Percentiles rank a stretch among this genome's conserved stretches.
Conservation (phyloP, 129 eudicot genomes). For the Flaveria ramosissima region DNA sequence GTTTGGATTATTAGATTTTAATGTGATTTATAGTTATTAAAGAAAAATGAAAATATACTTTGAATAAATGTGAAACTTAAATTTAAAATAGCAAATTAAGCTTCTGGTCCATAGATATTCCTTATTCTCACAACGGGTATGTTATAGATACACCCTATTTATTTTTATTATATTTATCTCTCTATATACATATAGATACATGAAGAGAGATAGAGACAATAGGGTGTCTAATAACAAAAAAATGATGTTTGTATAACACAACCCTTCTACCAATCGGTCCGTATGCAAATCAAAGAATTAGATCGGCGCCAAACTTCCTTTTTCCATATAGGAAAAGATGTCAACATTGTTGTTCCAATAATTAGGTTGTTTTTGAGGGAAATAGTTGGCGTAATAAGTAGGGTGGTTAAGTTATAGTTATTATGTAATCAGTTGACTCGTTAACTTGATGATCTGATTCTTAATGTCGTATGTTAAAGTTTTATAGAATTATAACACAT, state of each 20-base stretch:
- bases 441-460: too few species aligned
- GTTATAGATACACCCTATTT: too few species aligned
- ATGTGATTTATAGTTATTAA: too few species aligned
- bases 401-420: too few species aligned
- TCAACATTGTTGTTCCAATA: conserved; percentile 9
- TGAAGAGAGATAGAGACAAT: too few species aligned
- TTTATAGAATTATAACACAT: background rate
- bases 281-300: background rate
- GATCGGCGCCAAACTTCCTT: conserved; percentile 19
- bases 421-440: too few species aligned
- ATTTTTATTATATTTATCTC: too few species aligned
- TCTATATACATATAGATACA: too few species aligned
- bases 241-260: too few species aligned
- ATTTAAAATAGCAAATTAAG: background rate
- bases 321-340: background rate
- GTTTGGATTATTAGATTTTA: too few species aligned
- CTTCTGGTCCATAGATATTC: background rate
- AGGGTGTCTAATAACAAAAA: too few species aligned
- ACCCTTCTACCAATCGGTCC: background rate
- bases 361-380: background rate
- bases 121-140: background rate
- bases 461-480: too few species aligned
- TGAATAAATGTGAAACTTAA: background rate
- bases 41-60: background rate
- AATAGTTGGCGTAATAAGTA: background rate